These are phyloP conservation scores for Ajuga chamaepitys DNA, from an alignment of 257 asterid species.

Conservation along the genomic window DNA sequence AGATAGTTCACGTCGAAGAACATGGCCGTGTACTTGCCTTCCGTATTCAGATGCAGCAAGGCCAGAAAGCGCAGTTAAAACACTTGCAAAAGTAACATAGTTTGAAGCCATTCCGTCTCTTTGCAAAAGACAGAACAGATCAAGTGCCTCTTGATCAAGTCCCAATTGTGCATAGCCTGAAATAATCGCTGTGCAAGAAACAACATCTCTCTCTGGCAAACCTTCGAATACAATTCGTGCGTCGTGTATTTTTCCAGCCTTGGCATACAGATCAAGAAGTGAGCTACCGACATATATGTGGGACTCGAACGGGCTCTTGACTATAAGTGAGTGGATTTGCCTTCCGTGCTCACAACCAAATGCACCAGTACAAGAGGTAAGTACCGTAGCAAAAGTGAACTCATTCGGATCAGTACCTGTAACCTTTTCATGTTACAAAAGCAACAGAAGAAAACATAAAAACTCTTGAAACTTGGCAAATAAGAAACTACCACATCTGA, in stretches of 20 bases:
- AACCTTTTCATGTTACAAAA: constrained; percentile 29
- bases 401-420: constrained; percentile 75
- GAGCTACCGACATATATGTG: constrained; percentile 78
- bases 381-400: constrained; percentile 75
- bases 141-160: constrained; percentile 60
- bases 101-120: constrained; percentile 52
- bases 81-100: constrained; percentile 64
- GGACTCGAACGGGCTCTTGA: constrained; percentile 49
- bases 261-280: constrained; percentile 83
- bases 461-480: neutral
- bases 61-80: constrained; percentile 71
- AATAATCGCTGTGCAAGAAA: constrained; percentile 77
- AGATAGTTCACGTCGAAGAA: constrained; percentile 47
- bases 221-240: constrained; percentile 56
- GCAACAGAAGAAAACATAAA: constrained; percentile 12
- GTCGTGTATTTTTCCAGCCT: constrained; percentile 63
- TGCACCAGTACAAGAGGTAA: constrained; percentile 45
- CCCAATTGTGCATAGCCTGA: constrained; percentile 83
- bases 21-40: constrained; percentile 67
- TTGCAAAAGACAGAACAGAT: constrained; percentile 45
- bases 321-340: constrained; percentile 60
- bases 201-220: constrained; percentile 62
- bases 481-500: neutral
- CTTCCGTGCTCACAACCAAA: constrained; percentile 37
- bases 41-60: constrained; percentile 81